Evolutionary conservation across 345 rosid genomes (phyloP), one percentile per base, ranked within the genome.

Genomic region (Lepidium aucheri): DNA sequence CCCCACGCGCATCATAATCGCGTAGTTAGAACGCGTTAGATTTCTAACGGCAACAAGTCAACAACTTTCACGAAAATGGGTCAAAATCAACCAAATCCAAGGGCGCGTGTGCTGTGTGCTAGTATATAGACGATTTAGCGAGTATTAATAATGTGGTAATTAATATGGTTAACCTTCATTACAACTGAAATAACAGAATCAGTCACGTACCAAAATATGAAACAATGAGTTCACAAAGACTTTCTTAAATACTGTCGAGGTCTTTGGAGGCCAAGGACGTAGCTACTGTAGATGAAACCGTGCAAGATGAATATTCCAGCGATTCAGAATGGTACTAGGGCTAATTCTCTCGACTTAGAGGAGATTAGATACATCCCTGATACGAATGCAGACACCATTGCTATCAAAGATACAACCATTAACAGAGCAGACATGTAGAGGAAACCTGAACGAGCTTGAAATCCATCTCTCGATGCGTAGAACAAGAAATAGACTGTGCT

Each of bases 361-460:
- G 49, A 12, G 11, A 38, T 68, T n/a, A 68, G 42, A 54, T 68
- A 68, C 69, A 74, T 20, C n/a, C 65, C 69, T 28, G 69, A 54
- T 7, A 36, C 65, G 49, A 60, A 76, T 0, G 77, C 74, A 5
- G 62, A 45, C 7, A 17, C 51, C 77, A 67, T 52, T 9, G 63
- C 77, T 3, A 74, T 40, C 7, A 74, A 12, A 0, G 72, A 60
- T n/a, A 51, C 67, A 26, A 69, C 60, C 74, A 69, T 51, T 24
- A 69, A 11, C 53, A 62, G 39, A 18, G 63, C 51, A 51, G 77
- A 24, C 49, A 41, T 16, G 77, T 62, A 60, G 47, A 74, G 67
- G 53, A 69, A 69, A 14, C 5, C 2, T 3, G 74, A 32, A 10
- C 51, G 41, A 3, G n/a, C 52, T 0, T 63, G 42, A 32, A 36